Evolutionary conservation across 768 basidiomycete genomes (phyloP), one percentile per base, ranked within the genome.

Genomic region (Kwoniella sp.): DNA sequence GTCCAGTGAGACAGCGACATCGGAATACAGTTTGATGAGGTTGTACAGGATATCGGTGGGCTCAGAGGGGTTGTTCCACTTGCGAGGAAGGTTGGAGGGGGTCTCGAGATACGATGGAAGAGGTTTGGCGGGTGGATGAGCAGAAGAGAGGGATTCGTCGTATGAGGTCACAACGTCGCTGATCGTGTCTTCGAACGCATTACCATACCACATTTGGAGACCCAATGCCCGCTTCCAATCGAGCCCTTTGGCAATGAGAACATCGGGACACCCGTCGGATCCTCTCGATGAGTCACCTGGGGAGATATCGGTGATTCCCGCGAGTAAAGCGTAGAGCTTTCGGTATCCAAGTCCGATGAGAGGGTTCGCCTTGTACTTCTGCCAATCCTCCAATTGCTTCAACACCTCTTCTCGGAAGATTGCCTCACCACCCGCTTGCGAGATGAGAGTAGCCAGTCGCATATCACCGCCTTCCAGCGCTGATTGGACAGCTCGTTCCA

Each of bases 151-250:
- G 24, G 74, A 60, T 7, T 63, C n/a, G 25, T 70, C 60, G 56
- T 89, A 95, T 0, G 85, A 80, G 12, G 83, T 79, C 69, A 91
- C 87, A 0, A 88, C 88, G 47, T 89, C 85, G 1, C 86, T 82
- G 62, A 92, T 85, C 3, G 90, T 82, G 2, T 88, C 84, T 33
- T 79, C 79, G 53, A 81, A 73, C 6, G 86, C 84, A 47, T 88
- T 84, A 0, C 87, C 87, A 77, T 88, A 97, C 96, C 96, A 99
- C 30, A 98, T 81, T 65, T 88, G 88, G 48, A 97, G 81, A 1
- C 91, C 96, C 75, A 98, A 90, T 0, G 88, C 88, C 21, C 92
- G 86, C 78, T 92, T 94, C 96, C 96, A 99, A 76, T 96, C 94
- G 57, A 97, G 80, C 0, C 86, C 89, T 56, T 87, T 82, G 19